phyloP scores from a whole-genome alignment of 306 rosid species.

The Hippophae gyantsensis region DNA sequence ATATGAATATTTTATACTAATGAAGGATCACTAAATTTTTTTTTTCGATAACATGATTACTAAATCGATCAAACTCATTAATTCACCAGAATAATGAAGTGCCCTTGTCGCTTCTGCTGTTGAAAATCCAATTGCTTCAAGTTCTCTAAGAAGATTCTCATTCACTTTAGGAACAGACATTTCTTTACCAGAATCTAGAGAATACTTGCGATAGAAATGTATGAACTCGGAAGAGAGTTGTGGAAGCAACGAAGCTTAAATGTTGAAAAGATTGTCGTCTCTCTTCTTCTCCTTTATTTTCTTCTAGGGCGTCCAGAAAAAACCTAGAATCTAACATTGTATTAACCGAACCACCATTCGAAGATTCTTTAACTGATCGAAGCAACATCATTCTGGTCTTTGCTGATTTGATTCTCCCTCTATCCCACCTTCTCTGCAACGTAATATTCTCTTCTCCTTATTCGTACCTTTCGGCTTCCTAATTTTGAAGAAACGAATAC shows the following conservation, averaged over 20 bases:
- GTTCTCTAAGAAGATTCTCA: conserved; percentile 37
- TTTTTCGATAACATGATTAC: not conserved
- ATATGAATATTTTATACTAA: not conserved
- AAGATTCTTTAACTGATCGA: conserved; percentile 6
- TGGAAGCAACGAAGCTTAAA: too few species aligned
- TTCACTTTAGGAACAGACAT: conserved; percentile 68
- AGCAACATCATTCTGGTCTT: not conserved
- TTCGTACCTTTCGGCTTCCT: conserved; percentile 24
- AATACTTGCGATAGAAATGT: too few species aligned
- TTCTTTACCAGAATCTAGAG: not conserved
- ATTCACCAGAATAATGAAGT: conserved; percentile 57
- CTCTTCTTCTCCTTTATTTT: too few species aligned
- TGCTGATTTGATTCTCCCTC: not conserved
- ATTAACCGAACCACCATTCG: conserved; percentile 12
- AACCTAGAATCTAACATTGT: not conserved
- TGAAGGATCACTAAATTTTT: not conserved
- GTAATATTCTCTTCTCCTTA: conserved; percentile 18
- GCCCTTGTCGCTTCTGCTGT: conserved; percentile 42
- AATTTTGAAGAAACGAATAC: conserved; percentile 28
- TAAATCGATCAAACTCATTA: not conserved
- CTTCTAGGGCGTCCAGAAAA: too few species aligned
- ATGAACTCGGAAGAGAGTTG: too few species aligned
- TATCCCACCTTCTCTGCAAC: conserved; percentile 13
- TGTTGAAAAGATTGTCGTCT: too few species aligned
- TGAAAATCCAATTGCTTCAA: conserved; percentile 61